Percentiles rank a stretch among this genome's conserved stretches.
phyloP scores from a whole-genome alignment of 139 green algal species.

The Micractinium sp. region DNA sequence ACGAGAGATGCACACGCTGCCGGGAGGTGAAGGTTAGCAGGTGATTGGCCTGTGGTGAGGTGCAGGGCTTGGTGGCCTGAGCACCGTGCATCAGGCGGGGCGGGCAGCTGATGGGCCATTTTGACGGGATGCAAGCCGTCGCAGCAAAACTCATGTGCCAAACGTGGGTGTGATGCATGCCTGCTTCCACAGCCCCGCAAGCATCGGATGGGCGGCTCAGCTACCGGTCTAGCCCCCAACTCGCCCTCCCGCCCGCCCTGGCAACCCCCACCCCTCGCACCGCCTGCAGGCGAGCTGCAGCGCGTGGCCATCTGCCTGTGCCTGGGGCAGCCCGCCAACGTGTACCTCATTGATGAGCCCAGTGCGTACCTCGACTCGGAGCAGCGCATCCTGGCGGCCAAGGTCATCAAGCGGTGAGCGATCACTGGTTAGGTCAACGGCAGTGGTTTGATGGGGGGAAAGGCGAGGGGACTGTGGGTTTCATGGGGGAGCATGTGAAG shows the following conservation, averaged over 20 bases:
- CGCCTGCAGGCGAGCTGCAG: slow-evolving; percentile 78
- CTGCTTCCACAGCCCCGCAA: not conserved
- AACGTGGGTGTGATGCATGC: not conserved
- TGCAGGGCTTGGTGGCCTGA: too few relatives aligned
- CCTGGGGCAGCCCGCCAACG: slow-evolving; percentile 93
- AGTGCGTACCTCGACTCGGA: slow-evolving; percentile 98
- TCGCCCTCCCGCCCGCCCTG: not conserved
- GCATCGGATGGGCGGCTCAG: not conserved
- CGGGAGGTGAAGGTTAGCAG: slow-evolving; percentile 64
- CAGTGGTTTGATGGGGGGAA: too few relatives aligned
- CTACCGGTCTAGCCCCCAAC: not conserved
- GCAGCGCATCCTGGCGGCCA: slow-evolving; percentile 97
- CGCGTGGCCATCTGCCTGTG: slow-evolving; percentile 95
- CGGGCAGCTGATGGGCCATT: too few relatives aligned
- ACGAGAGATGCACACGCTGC: slow-evolving; percentile 96
- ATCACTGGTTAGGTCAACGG: too few relatives aligned
- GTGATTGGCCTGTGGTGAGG: too few relatives aligned
- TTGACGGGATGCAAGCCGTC: too few relatives aligned
- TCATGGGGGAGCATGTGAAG: too few relatives aligned
- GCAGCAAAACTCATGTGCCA: not conserved
- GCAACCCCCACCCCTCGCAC: not conserved
- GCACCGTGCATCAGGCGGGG: too few relatives aligned
- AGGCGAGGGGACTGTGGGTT: not conserved
- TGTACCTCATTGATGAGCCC: slow-evolving; percentile 99
- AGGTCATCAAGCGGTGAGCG: slow-evolving; percentile 95